phyloP scores from a whole-genome alignment of 2,329 filamentous ascomycete genomes.

The Aspergillus thermomutatus region DNA sequence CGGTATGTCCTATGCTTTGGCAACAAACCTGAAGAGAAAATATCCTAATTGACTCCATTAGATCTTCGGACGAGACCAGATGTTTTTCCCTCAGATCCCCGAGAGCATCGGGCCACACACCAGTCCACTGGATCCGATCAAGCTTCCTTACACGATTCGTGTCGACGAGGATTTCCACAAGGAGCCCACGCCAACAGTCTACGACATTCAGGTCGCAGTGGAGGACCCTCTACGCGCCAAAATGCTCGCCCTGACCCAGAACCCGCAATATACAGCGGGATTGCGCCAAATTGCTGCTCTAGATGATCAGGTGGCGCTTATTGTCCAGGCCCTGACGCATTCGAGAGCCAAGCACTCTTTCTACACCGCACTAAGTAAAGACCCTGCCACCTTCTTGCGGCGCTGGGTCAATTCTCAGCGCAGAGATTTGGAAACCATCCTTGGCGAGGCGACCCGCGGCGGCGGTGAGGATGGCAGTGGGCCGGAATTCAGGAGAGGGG shows the following conservation, averaged over 20 bases:
- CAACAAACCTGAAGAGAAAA: background rate
- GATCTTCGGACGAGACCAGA: conserved; percentile 71
- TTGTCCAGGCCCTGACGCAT: conserved; percentile 77
- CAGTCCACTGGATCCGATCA: conserved; percentile 73
- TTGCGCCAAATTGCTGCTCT: conserved; percentile 72
- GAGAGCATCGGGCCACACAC: conserved; percentile 78
- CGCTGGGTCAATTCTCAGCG: conserved; percentile 91
- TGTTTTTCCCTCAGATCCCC: conserved; percentile 81
- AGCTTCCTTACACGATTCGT: conserved; percentile 87
- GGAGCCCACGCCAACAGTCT: conserved; percentile 73
- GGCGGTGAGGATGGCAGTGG: conserved; percentile 53
- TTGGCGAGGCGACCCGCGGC: conserved; percentile 70
- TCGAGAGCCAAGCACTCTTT: conserved; percentile 91
- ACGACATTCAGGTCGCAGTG: conserved; percentile 81
- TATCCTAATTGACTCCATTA: conserved; percentile 33
- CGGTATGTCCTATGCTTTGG: conserved; percentile 54
- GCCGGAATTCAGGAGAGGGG: conserved; percentile 47
- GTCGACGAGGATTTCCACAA: conserved; percentile 81
- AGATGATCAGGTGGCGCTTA: conserved; percentile 80
- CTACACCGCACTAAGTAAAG: conserved; percentile 71
- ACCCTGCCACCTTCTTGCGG: conserved; percentile 79
- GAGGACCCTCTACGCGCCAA: conserved; percentile 75
- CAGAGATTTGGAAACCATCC: conserved; percentile 80
- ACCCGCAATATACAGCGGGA: conserved; percentile 66
- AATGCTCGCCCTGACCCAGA: conserved; percentile 63